Evolutionary conservation across 768 basidiomycete genomes (phyloP).

Genomic region (Macrocybe gigantea): DNA sequence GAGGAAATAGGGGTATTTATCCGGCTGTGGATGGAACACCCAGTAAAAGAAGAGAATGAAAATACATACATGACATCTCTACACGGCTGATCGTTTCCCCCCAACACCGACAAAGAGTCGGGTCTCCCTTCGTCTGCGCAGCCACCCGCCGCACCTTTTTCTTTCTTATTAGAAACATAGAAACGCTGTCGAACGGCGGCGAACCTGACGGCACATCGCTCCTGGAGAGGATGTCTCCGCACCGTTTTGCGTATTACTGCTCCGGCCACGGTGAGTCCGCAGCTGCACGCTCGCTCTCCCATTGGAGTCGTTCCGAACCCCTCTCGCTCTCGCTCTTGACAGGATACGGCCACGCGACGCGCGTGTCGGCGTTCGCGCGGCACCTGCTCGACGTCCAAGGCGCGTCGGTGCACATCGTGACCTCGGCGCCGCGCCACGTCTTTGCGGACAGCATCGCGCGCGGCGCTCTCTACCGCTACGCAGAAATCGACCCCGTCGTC

Average conservation of each 20-base stretch:
- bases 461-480: conserved; percentile 64
- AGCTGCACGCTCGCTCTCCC: background rate
- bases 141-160: too few relatives aligned
- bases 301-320: background rate
- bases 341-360: conserved; percentile 85
- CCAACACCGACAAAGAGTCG: too few relatives aligned
- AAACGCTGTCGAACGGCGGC: too few relatives aligned
- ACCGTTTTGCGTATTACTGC: conserved; percentile 62
- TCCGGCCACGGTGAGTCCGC: conserved; percentile 60
- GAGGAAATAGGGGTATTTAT: too few relatives aligned
- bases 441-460: conserved; percentile 58
- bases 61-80: too few relatives aligned
- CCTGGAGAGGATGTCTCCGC: conserved; percentile 15
- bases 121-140: too few relatives aligned
- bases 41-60: too few relatives aligned
- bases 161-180: too few relatives aligned
- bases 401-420: conserved; percentile 42
- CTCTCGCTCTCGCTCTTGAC: background rate
- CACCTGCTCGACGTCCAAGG: conserved; percentile 45
- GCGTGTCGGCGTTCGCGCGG: conserved; percentile 67
- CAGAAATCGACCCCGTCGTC: conserved; percentile 75
- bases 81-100: too few relatives aligned
- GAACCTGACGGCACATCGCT: background rate
- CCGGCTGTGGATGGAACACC: too few relatives aligned
- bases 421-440: conserved; percentile 68